phyloP scores from a whole-genome alignment of 176 grass and related monocot genomes.

The Lolium perenne region DNA sequence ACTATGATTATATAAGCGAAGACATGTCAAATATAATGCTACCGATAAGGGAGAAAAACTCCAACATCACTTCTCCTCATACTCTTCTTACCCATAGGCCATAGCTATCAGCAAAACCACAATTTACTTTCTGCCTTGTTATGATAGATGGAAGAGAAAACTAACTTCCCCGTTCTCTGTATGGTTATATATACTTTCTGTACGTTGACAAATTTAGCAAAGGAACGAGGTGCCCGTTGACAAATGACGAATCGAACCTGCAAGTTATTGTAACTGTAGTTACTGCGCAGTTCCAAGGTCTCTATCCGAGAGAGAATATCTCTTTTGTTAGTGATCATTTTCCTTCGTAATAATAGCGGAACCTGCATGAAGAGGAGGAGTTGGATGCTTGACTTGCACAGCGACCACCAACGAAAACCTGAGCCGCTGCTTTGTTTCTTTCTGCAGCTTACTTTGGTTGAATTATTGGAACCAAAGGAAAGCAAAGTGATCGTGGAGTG shows the following conservation, averaged over 20 bases:
- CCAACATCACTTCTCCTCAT: too few species aligned
- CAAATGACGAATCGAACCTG: not conserved
- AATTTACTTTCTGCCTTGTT: not conserved
- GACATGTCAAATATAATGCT: too few species aligned
- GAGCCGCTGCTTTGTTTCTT: not conserved
- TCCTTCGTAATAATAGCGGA: slow-evolving; percentile 39
- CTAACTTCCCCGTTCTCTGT: not conserved
- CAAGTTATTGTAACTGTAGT: not conserved
- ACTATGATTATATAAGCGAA: too few species aligned
- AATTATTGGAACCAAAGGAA: slow-evolving; percentile 61
- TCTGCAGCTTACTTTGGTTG: slow-evolving; percentile 21
- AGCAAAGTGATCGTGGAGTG: slow-evolving; percentile 35
- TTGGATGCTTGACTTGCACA: slow-evolving; percentile 44
- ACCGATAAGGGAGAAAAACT: not conserved
- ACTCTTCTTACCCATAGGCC: not conserved
- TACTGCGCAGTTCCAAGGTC: slow-evolving; percentile 26
- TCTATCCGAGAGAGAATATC: slow-evolving; percentile 25
- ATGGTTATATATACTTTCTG: slow-evolving; percentile 7
- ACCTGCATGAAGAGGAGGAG: not conserved
- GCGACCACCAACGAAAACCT: slow-evolving; percentile 40
- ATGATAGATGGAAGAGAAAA: not conserved
- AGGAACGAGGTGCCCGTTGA: not conserved
- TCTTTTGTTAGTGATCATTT: not conserved
- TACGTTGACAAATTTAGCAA: not conserved
- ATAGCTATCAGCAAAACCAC: not conserved